These are phyloP conservation scores for Trametes versicolor DNA, from an alignment of 1,284 basidiomycete genomes.

Conservation along the genomic window DNA sequence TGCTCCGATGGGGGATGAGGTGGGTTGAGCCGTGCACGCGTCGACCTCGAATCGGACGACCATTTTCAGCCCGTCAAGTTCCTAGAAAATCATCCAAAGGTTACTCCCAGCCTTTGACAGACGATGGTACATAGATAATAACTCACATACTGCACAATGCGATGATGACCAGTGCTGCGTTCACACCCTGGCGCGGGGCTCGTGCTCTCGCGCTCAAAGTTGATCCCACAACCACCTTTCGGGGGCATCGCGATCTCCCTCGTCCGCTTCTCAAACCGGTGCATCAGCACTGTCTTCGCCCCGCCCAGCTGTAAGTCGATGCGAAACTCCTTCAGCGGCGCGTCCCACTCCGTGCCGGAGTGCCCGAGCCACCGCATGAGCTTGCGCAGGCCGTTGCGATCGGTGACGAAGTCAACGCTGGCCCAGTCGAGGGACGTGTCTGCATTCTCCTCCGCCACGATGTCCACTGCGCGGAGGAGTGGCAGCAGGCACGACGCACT, in stretches of 20 bases:
- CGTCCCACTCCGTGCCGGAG: constrained; percentile 20
- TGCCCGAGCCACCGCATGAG: constrained; percentile 62
- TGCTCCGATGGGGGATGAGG: neutral
- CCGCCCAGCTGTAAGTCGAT: constrained; percentile 68
- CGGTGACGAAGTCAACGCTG: constrained; percentile 62
- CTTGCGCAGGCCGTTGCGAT: constrained; percentile 68
- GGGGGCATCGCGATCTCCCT: constrained; percentile 25
- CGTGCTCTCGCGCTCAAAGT: constrained; percentile 61
- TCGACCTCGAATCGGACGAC: constrained; percentile 45
- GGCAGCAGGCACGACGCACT: constrained; percentile 52
- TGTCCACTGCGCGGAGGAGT: constrained; percentile 59
- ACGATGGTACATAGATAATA: neutral
- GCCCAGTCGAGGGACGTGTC: constrained; percentile 53
- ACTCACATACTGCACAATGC: constrained; percentile 59
- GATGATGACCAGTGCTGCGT: constrained; percentile 56
- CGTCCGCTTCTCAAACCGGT: constrained; percentile 45
- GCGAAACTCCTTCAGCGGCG: constrained; percentile 53
- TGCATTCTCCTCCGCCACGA: constrained; percentile 43
- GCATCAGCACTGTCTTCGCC: constrained; percentile 61
- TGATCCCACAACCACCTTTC: constrained; percentile 51
- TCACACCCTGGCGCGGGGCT: constrained; percentile 52
- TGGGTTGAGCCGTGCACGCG: constrained; percentile 35
- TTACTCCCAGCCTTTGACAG: neutral
- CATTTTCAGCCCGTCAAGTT: constrained; percentile 40
- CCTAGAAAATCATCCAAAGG: constrained; percentile 22